phyloP scores from a whole-genome alignment of 148 eudicot species.

The Silene conica region DNA sequence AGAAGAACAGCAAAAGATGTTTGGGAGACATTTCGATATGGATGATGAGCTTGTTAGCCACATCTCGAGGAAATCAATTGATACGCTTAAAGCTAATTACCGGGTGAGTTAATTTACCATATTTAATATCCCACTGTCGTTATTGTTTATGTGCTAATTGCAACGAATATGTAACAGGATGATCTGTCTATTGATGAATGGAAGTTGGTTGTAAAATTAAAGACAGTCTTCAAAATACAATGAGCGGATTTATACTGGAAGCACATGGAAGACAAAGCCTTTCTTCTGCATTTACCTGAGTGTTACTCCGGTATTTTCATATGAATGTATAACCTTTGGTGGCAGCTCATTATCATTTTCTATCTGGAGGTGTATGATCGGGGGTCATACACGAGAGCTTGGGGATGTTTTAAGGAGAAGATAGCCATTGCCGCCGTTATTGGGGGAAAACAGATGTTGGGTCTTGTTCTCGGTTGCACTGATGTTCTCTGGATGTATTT shows the following conservation, averaged over 20 bases:
- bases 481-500: background rate
- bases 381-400: background rate
- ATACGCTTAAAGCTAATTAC: conserved; percentile 62
- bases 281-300: background rate
- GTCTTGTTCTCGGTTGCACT: background rate
- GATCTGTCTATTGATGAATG: conserved; percentile 60
- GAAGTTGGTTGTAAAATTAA: conserved; percentile 56
- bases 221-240: conserved; percentile 67
- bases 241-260: conserved; percentile 17
- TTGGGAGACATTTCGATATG: conserved; percentile 79
- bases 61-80: conserved; percentile 74
- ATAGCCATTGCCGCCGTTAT: background rate
- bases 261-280: background rate
- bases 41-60: conserved; percentile 94
- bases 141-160: background rate
- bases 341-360: no score
- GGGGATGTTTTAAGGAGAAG: background rate
- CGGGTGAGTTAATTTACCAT: conserved; percentile 30
- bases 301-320: background rate
- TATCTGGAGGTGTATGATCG: no score
- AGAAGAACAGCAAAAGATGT: conserved; percentile 88
- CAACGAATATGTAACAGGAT: conserved; percentile 36
- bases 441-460: background rate
- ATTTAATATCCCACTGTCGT: background rate
- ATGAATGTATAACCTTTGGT: background rate